Base-by-base conservation (phyloP, 2,329 filamentous ascomycete species). In the Lachnellula occidentalis region DNA sequence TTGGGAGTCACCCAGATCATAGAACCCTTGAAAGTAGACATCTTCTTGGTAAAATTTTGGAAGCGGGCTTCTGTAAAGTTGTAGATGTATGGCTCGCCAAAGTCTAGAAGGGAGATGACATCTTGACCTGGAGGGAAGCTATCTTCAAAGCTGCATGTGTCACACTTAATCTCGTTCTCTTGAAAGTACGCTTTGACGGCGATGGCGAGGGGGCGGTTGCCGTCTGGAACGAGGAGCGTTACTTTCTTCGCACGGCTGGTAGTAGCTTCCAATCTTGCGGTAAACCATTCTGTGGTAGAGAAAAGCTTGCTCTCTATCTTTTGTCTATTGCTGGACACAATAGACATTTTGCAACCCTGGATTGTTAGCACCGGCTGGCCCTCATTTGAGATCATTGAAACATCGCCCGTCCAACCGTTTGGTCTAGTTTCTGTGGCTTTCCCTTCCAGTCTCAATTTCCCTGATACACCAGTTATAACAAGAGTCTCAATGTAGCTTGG, bases 41-140 rank as follows among this genome's bases (percentile, higher is more conserved):
- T 11, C 12, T 36, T 22, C 43, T 51, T 37, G 47, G 60, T 22
- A 50, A 64, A 60, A 8, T 14, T 11, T 15, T 45, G 8, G 37
- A 60, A 58, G 47, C 42, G 14, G 5, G 45, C 4, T 27, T 57
- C 54, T 4, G 50, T 53, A 15, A 67, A 56, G 12, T 61, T 47
- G 6, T 65, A 55, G 39, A 70, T 57, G 49, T 66, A 67, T 2
- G 62, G 59, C 1, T 51, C 37, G n/a, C 57, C 53, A 7, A 57
- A 34, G 36, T 69, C 68, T 3, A 70, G 53, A 3, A 64, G 31
- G 1, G 64, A 59, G 14, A 67, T 59, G 27, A 67, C 56, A 41
- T 67, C 58, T 52, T 56, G 54, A 31, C 34, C 27, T 11, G 66
- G 55, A 31, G 61, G 58, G 6, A 50, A n/a, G 15, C 14, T 24